A percentile compares a stretch with the other conserved stretches of the same genome.
Evolutionary conservation across 257 asterid genomes (phyloP).

Genomic region (Galeopsis tetrahit): DNA sequence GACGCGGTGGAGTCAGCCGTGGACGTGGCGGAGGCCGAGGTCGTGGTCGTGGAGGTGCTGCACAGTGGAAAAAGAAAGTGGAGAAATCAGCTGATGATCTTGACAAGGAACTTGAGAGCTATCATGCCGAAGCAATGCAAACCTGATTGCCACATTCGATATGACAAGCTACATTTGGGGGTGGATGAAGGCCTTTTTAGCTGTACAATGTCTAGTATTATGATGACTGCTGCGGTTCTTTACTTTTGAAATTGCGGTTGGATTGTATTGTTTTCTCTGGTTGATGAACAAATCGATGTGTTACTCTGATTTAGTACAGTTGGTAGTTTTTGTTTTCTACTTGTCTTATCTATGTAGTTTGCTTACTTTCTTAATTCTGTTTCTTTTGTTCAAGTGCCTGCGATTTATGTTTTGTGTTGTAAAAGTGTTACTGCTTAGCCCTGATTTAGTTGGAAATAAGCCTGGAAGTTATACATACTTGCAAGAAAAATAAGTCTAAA

Average conservation of each 20-base stretch:
- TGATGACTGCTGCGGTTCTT: neutral
- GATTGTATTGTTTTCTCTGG: constrained; percentile 2
- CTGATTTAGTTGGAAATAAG: too few relatives aligned
- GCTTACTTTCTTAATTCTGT: neutral
- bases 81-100: constrained; percentile 85
- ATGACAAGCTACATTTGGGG: neutral
- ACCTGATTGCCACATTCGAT: constrained; percentile 25
- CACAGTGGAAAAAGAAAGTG: constrained; percentile 49
- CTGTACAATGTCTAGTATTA: constrained; percentile 21
- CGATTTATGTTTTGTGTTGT: neutral
- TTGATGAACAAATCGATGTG: constrained; percentile 12
- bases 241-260: constrained; percentile 6
- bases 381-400: neutral
- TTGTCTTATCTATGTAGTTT: neutral
- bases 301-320: neutral
- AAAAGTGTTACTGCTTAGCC: too few relatives aligned
- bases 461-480: too few relatives aligned
- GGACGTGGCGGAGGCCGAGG: constrained; percentile 43
- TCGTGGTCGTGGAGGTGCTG: constrained; percentile 51
- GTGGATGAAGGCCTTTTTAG: neutral
- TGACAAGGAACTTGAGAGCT: constrained; percentile 85
- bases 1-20: constrained; percentile 31
- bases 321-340: neutral
- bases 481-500: too few relatives aligned
- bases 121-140: constrained; percentile 83